Conservation (phyloP, 768 basidiomycete species). For the Peribolospora kevripleyi region DNA sequence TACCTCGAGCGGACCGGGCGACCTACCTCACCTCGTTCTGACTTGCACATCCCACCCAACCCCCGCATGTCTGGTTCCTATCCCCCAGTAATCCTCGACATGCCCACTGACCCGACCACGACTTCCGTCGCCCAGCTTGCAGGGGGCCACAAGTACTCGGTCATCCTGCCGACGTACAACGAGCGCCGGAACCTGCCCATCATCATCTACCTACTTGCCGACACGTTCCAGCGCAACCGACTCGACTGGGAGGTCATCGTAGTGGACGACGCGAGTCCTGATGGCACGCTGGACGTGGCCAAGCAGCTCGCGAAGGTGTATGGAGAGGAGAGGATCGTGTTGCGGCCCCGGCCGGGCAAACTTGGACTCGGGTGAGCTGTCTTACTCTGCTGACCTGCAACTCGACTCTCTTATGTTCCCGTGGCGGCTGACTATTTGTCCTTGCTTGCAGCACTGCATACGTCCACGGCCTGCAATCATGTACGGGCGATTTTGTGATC, state of each 20-base stretch:
- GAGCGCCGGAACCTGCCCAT: constrained; percentile 78
- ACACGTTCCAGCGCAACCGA: constrained; percentile 39
- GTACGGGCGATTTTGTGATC: constrained; percentile 74
- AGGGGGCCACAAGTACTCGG: constrained; percentile 15
- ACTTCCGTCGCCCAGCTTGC: no score
- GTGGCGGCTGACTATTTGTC: background rate
- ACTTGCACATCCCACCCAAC: no score
- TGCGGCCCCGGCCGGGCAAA: constrained; percentile 73
- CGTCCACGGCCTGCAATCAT: constrained; percentile 71
- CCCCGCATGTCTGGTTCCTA: no score
- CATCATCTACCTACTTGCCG: constrained; percentile 61
- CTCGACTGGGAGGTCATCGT: constrained; percentile 71
- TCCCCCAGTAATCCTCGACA: no score
- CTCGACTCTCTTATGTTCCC: background rate
- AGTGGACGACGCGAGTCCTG: constrained; percentile 78
- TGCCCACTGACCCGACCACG: no score
- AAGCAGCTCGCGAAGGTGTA: constrained; percentile 50
- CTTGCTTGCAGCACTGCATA: constrained; percentile 46
- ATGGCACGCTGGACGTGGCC: constrained; percentile 76
- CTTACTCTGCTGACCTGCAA: background rate
- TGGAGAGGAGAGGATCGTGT: constrained; percentile 60
- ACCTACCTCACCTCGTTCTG: no score
- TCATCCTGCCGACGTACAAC: constrained; percentile 83
- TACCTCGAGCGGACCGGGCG: no score
- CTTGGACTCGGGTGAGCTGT: constrained; percentile 54